Base-by-base conservation (phyloP, 331 rosid species). In the Dryas integrifolia region DNA sequence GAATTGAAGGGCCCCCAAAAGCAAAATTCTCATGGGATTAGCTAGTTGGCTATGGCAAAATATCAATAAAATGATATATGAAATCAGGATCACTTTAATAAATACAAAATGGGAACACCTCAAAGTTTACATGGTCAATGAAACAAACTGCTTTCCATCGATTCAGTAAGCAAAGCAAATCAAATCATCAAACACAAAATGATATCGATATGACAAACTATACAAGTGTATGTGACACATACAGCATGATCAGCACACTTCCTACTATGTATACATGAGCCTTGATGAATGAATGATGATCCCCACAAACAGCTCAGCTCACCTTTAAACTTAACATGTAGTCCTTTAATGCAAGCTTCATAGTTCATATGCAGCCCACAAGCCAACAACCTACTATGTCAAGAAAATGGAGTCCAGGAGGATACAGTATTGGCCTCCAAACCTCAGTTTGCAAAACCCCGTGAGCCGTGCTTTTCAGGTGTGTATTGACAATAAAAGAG, bases 401-500 rank as follows among this genome's bases (percentile, higher is more conserved):
- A n/a, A 41, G 67, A 49, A 67, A n/a, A 72, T n/a, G 41, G 40
- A 15, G 75, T 71, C 57, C 39, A 24, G 35, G 69, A 64, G 52
- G 48, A 58, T 16, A 16, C 38, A 10, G 39, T 16, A 16, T 21
- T 8, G 5, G 52, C 5, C 53, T 15, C 4, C 69, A 9, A 64
- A 64, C 43, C 58, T 72, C 58, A 35, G 47, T 30, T 26, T n/a
- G 13, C 12, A 10, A 46, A 45, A 14, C 39, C 76, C 41, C 49
- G 58, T 46, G 47, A 4, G 58, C 67, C 39, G 15, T 11, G 58
- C 21, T 72, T 71, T 78, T 79, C 77, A 58, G 73, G 85, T 68
- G 82, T 52, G 82, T 52, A 63, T 67, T 16, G 18, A 73, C 56
- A 57, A 70, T 76, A 70, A 67, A 75, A 24, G 62, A 68, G 48